Conservation (phyloP, 192 early-diverging fungal species). For the Chytriomyces hyalinus region DNA sequence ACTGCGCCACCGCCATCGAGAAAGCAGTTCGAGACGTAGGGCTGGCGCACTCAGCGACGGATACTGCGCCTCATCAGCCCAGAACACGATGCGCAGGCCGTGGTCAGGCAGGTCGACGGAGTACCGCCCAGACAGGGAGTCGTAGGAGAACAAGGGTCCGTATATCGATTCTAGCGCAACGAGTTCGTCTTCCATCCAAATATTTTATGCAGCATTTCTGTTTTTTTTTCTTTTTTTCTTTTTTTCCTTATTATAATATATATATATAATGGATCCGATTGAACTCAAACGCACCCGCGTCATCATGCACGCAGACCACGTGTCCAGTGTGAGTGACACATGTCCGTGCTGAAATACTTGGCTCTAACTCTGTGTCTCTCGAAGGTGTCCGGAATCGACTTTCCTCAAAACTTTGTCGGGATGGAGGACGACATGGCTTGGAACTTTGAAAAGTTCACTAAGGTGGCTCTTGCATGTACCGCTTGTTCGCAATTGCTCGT, state of each 20-base stretch:
- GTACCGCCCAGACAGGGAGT: not conserved
- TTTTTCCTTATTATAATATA: not conserved
- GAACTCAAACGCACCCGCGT: slow-evolving; percentile 61
- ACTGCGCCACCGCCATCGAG: slow-evolving; percentile 13
- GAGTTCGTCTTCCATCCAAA: slow-evolving; percentile 44
- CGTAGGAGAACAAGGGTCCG: slow-evolving; percentile 5
- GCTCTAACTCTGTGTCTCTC: not conserved
- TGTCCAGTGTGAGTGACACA: slow-evolving; percentile 61
- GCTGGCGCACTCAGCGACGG: slow-evolving; percentile 32
- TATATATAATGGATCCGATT: slow-evolving; percentile 24
- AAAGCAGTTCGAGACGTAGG: slow-evolving; percentile 27
- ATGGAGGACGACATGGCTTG: slow-evolving; percentile 55
- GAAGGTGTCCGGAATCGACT: slow-evolving; percentile 80
- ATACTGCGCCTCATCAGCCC: slow-evolving; percentile 25
- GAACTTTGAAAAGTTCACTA: slow-evolving; percentile 72
- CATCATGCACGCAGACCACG: slow-evolving; percentile 69
- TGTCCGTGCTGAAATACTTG: not conserved
- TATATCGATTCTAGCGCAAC: slow-evolving; percentile 41
- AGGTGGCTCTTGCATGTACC: slow-evolving; percentile 50
- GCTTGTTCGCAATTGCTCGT: not conserved
- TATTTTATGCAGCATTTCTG: slow-evolving; percentile 33
- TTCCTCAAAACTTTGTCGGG: slow-evolving; percentile 73
- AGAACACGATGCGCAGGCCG: slow-evolving; percentile 5
- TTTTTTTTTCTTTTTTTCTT: slow-evolving; percentile 34
- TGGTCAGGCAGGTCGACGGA: not conserved